These are phyloP conservation scores for Neurospora sp. DNA, from an alignment of 495 filamentous ascomycete species.

Conservation along the genomic window DNA sequence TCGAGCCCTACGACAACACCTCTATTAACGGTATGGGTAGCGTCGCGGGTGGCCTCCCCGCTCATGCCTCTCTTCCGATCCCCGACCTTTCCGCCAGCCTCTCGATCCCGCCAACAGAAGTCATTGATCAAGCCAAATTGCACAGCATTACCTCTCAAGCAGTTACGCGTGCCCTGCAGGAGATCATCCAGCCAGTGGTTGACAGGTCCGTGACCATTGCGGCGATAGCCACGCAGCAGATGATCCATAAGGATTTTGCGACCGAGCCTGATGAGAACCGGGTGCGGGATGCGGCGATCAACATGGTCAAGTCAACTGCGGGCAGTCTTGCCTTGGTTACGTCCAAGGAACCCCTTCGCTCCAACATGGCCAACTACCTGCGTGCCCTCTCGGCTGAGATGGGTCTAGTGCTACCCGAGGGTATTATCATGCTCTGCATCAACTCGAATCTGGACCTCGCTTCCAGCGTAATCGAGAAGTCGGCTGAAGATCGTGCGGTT, in stretches of 20 bases:
- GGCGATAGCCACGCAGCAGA: conserved; percentile 84
- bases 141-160: conserved; percentile 75
- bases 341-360: conserved; percentile 89
- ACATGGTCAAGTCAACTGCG: conserved; percentile 84
- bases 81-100: conserved; percentile 70
- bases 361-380: conserved; percentile 94
- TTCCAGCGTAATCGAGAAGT: conserved; percentile 85
- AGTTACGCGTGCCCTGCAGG: conserved; percentile 76
- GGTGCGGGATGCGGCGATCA: conserved; percentile 73
- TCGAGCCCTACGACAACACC: conserved; percentile 72
- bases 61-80: conserved; percentile 62
- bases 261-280: conserved; percentile 84
- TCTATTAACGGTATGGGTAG: conserved; percentile 60
- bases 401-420: conserved; percentile 68
- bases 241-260: conserved; percentile 92
- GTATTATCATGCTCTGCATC: conserved; percentile 89
- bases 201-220: conserved; percentile 96
- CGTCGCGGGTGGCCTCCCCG: conserved; percentile 62
- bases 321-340: conserved; percentile 93
- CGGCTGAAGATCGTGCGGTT: conserved; percentile 83
- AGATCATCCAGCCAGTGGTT: conserved; percentile 94
- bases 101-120: conserved; percentile 65
- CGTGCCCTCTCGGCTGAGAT: conserved; percentile 65
- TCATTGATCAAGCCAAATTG: conserved; percentile 57
- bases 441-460: conserved; percentile 94